These are phyloP conservation scores for Debaryomyces robertsiae DNA, from an alignment of 1,139 yeast genomes.

Conservation along the genomic window DNA sequence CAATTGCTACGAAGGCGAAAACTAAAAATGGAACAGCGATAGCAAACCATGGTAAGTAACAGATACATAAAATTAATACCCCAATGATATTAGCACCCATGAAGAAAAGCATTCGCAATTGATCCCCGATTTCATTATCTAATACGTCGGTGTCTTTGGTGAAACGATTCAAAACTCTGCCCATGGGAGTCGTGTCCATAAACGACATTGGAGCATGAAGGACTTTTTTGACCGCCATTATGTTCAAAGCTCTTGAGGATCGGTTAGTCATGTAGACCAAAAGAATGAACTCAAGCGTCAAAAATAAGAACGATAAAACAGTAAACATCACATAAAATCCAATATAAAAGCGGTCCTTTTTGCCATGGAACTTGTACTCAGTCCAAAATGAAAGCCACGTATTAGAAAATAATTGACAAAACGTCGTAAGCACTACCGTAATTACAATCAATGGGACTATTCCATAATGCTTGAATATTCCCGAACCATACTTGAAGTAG, in stretches of 20 bases:
- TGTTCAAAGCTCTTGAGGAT: constrained; percentile 48
- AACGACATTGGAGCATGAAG: constrained; percentile 59
- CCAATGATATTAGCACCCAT: constrained; percentile 60
- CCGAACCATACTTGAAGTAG: constrained; percentile 64
- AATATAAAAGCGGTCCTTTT: constrained; percentile 62
- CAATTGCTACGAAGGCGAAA: constrained; percentile 48
- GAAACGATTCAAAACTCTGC: constrained; percentile 59
- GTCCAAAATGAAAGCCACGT: constrained; percentile 91
- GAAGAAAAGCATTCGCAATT: constrained; percentile 52
- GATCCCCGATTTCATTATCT: constrained; percentile 73
- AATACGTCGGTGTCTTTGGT: constrained; percentile 84
- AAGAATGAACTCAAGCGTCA: constrained; percentile 45
- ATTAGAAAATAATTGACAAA: constrained; percentile 64
- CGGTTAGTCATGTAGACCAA: constrained; percentile 54
- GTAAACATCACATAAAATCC: constrained; percentile 69
- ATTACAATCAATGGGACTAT: constrained; percentile 23
- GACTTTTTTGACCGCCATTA: constrained; percentile 43
- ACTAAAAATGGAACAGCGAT: constrained; percentile 64
- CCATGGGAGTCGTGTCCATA: constrained; percentile 64
- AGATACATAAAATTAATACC: constrained; percentile 62
- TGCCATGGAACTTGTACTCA: constrained; percentile 49
- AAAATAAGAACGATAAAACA: constrained; percentile 35
- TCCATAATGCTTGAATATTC: constrained; percentile 30
- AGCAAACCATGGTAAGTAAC: constrained; percentile 75
- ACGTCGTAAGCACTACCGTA: constrained; percentile 47